These are phyloP conservation scores for Sclerotinia glacialis DNA, from an alignment of 2,329 filamentous ascomycete genomes.

Conservation along the genomic window DNA sequence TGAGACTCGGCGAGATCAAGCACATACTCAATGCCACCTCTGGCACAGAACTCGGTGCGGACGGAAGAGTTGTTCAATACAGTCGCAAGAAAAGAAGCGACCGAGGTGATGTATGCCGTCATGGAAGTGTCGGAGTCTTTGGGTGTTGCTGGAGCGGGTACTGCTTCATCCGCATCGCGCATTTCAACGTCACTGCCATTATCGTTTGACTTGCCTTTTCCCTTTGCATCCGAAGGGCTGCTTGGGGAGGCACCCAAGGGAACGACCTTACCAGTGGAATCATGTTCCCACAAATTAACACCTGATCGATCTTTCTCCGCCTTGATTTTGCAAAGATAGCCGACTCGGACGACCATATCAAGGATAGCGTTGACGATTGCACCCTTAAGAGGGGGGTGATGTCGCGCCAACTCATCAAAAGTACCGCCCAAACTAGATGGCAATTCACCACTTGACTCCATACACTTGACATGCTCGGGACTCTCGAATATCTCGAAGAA, in stretches of 20 bases:
- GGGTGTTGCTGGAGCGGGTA: not conserved
- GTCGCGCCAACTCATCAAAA: constrained; percentile 91
- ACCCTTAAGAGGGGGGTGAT: constrained; percentile 80
- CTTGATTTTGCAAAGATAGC: constrained; percentile 68
- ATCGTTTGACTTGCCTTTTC: constrained; percentile 43
- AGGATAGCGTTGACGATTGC: constrained; percentile 82
- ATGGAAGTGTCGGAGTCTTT: constrained; percentile 34
- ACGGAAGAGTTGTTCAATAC: constrained; percentile 37
- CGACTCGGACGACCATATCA: constrained; percentile 82
- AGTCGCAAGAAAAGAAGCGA: constrained; percentile 67
- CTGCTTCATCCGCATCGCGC: constrained; percentile 49
- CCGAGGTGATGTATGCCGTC: constrained; percentile 64
- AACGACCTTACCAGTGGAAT: constrained; percentile 55
- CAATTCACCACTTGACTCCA: constrained; percentile 72
- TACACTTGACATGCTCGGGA: constrained; percentile 77
- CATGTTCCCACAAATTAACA: constrained; percentile 69
- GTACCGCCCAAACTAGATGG: constrained; percentile 72
- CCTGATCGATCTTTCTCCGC: constrained; percentile 70
- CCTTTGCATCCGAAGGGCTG: constrained; percentile 38
- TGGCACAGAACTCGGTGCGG: constrained; percentile 63
- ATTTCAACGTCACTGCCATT: constrained; percentile 64
- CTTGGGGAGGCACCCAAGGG: constrained; percentile 50
- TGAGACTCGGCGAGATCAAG: constrained; percentile 81
- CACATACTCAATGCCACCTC: constrained; percentile 77
- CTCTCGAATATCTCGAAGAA: constrained; percentile 98